These are phyloP conservation scores for Pseudopithomyces chartarum DNA, from an alignment of 2,329 filamentous ascomycete genomes.

Conservation along the genomic window DNA sequence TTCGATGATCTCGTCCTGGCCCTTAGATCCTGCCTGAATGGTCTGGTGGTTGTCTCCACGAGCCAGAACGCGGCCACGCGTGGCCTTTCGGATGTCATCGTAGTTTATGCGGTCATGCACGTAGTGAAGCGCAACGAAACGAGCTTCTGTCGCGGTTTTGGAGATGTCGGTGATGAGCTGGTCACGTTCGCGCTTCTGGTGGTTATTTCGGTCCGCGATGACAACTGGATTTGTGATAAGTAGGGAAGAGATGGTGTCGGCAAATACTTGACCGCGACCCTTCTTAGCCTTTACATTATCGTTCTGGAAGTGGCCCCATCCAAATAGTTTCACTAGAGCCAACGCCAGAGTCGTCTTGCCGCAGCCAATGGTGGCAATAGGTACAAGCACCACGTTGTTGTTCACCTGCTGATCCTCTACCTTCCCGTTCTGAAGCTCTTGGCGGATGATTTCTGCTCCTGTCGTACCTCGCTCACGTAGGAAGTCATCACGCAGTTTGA, in stretches of 20 bases:
- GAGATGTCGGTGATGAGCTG: slow-evolving; percentile 83
- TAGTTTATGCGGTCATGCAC: slow-evolving; percentile 74
- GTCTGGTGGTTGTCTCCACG: slow-evolving; percentile 98
- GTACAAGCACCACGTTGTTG: slow-evolving; percentile 78
- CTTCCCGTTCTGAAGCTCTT: slow-evolving; percentile 65
- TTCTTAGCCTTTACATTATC: slow-evolving; percentile 86
- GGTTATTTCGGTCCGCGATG: slow-evolving; percentile 93
- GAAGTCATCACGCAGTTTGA: slow-evolving; percentile 86
- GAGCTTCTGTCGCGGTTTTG: slow-evolving; percentile 64
- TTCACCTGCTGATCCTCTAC: slow-evolving; percentile 61
- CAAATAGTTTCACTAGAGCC: slow-evolving; percentile 80
- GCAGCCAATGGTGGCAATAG: slow-evolving; percentile 91
- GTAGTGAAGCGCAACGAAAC: slow-evolving; percentile 86
- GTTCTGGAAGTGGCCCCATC: slow-evolving; percentile 93
- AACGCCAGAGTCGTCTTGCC: slow-evolving; percentile 94
- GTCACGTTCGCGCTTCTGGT: slow-evolving; percentile 82
- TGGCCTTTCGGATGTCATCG: slow-evolving; percentile 73
- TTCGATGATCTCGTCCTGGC: slow-evolving; percentile 73
- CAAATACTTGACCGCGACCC: slow-evolving; percentile 78
- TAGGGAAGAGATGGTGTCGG: slow-evolving; percentile 68
- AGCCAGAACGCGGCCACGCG: slow-evolving; percentile 76
- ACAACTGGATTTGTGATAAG: slow-evolving; percentile 73
- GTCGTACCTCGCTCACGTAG: slow-evolving; percentile 81
- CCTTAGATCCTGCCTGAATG: slow-evolving; percentile 81
- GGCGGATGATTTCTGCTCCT: slow-evolving; percentile 83